Evolutionary conservation across 108 stramenopile genomes (phyloP).

Genomic region (Cyclotella sp.): DNA sequence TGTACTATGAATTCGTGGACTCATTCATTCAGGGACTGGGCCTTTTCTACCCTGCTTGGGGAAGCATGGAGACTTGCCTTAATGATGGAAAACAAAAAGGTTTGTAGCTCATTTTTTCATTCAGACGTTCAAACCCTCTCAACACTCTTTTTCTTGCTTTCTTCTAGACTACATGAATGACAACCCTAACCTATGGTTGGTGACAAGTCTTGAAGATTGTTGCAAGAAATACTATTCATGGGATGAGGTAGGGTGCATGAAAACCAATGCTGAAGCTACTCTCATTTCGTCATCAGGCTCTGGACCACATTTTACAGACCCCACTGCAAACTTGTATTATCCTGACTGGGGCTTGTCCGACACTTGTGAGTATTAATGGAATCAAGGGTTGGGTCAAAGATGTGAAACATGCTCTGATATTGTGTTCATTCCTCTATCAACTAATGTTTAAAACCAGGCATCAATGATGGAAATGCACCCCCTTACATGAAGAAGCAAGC

Average conservation of each 20-base stretch:
- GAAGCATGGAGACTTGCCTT: conserved; percentile 8
- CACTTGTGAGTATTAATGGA: neutral
- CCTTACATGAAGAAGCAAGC: conserved; percentile 18
- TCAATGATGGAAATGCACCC: conserved; percentile 20
- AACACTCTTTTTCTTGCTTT: neutral
- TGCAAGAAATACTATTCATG: conserved; percentile 17
- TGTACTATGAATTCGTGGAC: conserved; percentile 18
- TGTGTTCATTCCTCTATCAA: neutral
- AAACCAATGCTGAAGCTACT: neutral
- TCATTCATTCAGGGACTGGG: conserved; percentile 22
- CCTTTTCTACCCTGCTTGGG: conserved; percentile 24
- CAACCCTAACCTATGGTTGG: conserved; percentile 12
- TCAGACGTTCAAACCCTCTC: neutral
- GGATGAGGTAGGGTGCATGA: conserved; percentile 2
- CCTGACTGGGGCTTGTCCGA: conserved; percentile 17
- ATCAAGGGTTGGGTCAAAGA: neutral
- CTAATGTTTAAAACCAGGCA: neutral
- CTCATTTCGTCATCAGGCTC: neutral
- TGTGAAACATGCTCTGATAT: neutral
- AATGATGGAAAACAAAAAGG: conserved; percentile 20
- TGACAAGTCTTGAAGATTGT: conserved; percentile 1
- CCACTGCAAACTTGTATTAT: conserved; percentile 18
- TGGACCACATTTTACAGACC: neutral
- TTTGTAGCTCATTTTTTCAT: neutral
- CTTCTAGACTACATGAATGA: conserved; percentile 25